Base-by-base conservation (phyloP, 2,329 filamentous ascomycete species). In the Metarhizium guizhouense region DNA sequence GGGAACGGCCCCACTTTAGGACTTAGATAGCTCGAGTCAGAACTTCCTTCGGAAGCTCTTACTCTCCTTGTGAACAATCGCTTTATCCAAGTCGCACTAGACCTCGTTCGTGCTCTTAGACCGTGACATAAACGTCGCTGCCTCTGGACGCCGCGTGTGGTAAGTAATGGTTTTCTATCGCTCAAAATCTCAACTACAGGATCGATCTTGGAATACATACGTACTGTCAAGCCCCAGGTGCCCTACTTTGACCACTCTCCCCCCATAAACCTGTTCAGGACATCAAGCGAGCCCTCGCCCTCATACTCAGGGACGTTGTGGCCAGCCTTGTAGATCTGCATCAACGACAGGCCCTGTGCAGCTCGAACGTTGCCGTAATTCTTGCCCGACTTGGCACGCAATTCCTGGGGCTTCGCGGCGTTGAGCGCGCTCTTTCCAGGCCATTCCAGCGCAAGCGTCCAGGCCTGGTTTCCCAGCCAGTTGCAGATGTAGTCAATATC, bases 261-360 rank as follows among this genome's bases (percentile, higher is more conserved):
- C 10, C 42, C 36, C 47, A 96, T 73, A 93, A 93, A 97, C 74
- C 92, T 84, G 82, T 95, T 96, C 70, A 95, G 83, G 77, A 96
- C 92, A 74, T 96, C 88, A 59, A 96, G 78, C 58, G 88, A 90
- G 36, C 87, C 82, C 74, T 88, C 88, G 16, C 93, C 92, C 78
- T 97, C 92, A 75, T 97, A 90, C 76, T 91, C 88, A 20, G 93
- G 93, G 47, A 96, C 91, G 91, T 96, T 97, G 80, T 97, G 93
- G 63, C 94, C 93, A 67, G 86, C 93, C 60, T 86, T 84, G 72
- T 88, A 94, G 63, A 97, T 80, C 67, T 85, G 87, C 77, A 95
- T 86, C 71, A 96, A 96, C 59, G 90, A 94, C 68, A 97, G 90
- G 82, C 96, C 96, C 64, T 90, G 89, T 63, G 85, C 85, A 59